These are phyloP conservation scores for Podila clonocystis DNA, from an alignment of 192 early-diverging fungal genomes.

Conservation along the genomic window DNA sequence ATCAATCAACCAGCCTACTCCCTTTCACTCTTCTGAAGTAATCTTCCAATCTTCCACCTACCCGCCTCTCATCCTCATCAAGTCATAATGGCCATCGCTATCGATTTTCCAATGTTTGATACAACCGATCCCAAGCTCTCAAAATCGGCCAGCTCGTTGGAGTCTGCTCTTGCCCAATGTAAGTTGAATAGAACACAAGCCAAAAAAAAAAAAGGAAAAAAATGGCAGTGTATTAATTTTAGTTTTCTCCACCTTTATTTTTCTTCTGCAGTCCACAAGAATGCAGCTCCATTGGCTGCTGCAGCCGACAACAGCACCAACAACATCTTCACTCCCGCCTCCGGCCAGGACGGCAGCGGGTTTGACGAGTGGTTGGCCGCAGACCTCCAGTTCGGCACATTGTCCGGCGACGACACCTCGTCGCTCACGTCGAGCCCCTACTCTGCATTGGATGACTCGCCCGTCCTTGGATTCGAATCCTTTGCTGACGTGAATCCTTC, in stretches of 20 bases:
- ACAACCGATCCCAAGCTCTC: conserved; percentile 40
- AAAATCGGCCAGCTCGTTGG: conserved; percentile 40
- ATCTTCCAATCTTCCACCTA: neutral
- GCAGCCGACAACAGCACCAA: conserved; percentile 10
- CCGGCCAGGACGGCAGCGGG: conserved; percentile 22
- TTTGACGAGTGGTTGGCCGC: conserved; percentile 49
- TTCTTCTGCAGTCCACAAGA: conserved; percentile 25
- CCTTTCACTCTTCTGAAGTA: neutral
- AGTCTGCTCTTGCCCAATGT: conserved; percentile 50
- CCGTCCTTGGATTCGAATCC: conserved; percentile 35
- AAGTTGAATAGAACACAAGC: conserved; percentile 5
- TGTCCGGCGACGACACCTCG: conserved; percentile 29
- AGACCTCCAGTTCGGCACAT: conserved; percentile 39
- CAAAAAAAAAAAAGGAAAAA: too few relatives aligned
- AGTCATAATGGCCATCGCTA: conserved; percentile 29
- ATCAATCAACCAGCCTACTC: conserved; percentile 5
- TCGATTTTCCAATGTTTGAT: conserved; percentile 45
- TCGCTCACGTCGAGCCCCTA: conserved; percentile 43
- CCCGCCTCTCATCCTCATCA: neutral
- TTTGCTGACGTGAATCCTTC: conserved; percentile 23
- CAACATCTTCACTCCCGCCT: conserved; percentile 3
- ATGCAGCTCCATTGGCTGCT: conserved; percentile 16
- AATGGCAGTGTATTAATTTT: neutral
- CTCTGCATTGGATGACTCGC: conserved; percentile 43
- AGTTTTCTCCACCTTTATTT: neutral